Evolutionary conservation across 768 basidiomycete species (phyloP).

Genomic region (Boletus rex-veris): DNA sequence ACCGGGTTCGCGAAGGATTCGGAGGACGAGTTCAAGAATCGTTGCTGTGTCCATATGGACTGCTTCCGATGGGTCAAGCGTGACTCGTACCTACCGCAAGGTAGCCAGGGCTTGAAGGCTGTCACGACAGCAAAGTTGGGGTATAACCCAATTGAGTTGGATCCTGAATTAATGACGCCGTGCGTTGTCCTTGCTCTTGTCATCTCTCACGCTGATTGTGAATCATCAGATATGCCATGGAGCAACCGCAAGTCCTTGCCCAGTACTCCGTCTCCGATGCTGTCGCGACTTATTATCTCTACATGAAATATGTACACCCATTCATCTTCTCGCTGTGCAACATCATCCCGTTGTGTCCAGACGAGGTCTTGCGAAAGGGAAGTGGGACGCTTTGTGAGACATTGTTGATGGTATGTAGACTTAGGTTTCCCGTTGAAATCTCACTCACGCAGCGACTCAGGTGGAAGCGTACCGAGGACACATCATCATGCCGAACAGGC

Average conservation of each 20-base stretch:
- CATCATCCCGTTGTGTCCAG: constrained; percentile 95
- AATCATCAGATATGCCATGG: constrained; percentile 78
- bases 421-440: background rate
- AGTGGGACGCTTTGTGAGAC: constrained; percentile 97
- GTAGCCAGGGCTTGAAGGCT: constrained; percentile 96
- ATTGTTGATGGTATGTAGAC: constrained; percentile 78
- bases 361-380: constrained; percentile 95
- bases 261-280: constrained; percentile 99
- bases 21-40: constrained; percentile 94
- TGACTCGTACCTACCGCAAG: constrained; percentile 97
- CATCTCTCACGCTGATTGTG: background rate
- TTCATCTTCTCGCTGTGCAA: constrained; percentile 99
- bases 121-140: constrained; percentile 95
- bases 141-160: constrained; percentile 94
- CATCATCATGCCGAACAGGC: constrained; percentile 97
- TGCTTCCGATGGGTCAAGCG: constrained; percentile 99
- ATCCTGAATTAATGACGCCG: constrained; percentile 99
- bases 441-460: constrained; percentile 40
- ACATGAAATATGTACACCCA: constrained; percentile 99
- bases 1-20: constrained; percentile 88
- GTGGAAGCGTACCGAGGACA: constrained; percentile 90
- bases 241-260: constrained; percentile 90
- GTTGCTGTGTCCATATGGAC: constrained; percentile 95
- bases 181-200: constrained; percentile 39
- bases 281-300: constrained; percentile 98